Conservation (phyloP, 129 eudicot genomes). For the Flaveria trinervia region DNA sequence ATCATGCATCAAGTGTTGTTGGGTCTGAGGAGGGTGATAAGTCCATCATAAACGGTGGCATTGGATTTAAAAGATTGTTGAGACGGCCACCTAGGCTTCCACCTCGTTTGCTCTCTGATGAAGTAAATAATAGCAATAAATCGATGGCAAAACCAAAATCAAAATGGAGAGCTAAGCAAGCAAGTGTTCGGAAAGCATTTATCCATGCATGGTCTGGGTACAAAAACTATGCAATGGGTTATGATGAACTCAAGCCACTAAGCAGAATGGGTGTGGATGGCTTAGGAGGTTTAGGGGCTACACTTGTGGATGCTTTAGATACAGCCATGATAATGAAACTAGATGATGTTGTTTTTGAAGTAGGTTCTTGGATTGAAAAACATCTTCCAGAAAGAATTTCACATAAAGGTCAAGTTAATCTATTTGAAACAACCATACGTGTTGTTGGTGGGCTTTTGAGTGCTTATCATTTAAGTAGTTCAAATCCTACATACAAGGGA, state of each 20-base stretch:
- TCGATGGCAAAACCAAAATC: slow-evolving; percentile 42
- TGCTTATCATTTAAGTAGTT: slow-evolving; percentile 90
- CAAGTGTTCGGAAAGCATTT: slow-evolving; percentile 68
- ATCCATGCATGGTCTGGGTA: slow-evolving; percentile 95
- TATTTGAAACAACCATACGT: slow-evolving; percentile 94
- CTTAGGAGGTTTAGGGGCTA: slow-evolving; percentile 97
- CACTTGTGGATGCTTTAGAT: slow-evolving; percentile 89
- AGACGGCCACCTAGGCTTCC: slow-evolving; percentile 86
- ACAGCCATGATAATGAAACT: slow-evolving; percentile 94
- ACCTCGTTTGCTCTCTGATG: slow-evolving; percentile 79
- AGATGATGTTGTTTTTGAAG: slow-evolving; percentile 74
- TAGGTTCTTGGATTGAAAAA: slow-evolving; percentile 91
- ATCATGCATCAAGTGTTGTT: slow-evolving; percentile 36
- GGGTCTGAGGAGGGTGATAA: slow-evolving; percentile 43
- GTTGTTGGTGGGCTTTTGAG: slow-evolving; percentile 94
- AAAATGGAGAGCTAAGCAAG: slow-evolving; percentile 62
- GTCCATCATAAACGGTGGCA: slow-evolving; percentile 42
- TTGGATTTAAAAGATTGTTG: slow-evolving; percentile 55
- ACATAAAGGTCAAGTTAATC: slow-evolving; percentile 82
- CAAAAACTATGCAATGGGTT: slow-evolving; percentile 78
- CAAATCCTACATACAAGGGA: slow-evolving; percentile 44
- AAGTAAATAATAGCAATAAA: slow-evolving; percentile 45
- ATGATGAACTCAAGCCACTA: slow-evolving; percentile 93
- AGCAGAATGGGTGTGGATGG: slow-evolving; percentile 80
- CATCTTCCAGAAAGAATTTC: slow-evolving; percentile 68